These are phyloP conservation scores for Acephala macrosclerotiorum DNA, from an alignment of 2,329 filamentous ascomycete species.

Conservation along the genomic window DNA sequence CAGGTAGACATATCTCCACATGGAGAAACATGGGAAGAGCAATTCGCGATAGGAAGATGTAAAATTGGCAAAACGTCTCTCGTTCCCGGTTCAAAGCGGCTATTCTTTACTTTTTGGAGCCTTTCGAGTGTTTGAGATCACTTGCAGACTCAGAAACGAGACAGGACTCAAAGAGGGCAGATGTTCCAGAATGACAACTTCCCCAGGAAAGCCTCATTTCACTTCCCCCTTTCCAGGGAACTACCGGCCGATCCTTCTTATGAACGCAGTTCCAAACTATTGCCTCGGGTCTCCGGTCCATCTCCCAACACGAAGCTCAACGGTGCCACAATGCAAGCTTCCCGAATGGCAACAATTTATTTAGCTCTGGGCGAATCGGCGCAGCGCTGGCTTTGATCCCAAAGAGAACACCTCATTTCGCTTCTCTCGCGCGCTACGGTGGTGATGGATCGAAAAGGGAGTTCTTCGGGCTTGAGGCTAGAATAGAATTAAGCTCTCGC, in stretches of 20 bases:
- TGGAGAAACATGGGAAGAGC: background rate
- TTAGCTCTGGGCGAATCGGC: background rate
- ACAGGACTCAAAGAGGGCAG: background rate
- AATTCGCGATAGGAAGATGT: background rate
- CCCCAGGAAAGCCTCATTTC: constrained; percentile 2
- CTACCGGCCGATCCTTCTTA: background rate
- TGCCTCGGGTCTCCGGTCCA: background rate
- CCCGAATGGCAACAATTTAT: background rate
- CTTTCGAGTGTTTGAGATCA: background rate
- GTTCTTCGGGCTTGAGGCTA: background rate
- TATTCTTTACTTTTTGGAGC: background rate
- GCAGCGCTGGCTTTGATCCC: background rate
- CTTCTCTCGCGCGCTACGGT: background rate
- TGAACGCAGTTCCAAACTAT: background rate
- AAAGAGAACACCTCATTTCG: constrained; percentile 7
- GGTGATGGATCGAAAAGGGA: background rate
- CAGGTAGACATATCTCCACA: background rate
- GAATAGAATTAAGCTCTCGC: constrained; percentile 6
- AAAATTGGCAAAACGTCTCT: background rate
- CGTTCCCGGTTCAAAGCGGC: constrained; percentile 1
- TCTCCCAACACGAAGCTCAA: background rate
- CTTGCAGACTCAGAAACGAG: constrained; percentile 1
- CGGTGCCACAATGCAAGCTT: background rate
- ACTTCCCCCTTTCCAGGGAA: background rate
- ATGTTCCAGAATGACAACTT: background rate